phyloP scores from a whole-genome alignment of 2,329 filamentous ascomycete genomes.

The Fusarium sp. region DNA sequence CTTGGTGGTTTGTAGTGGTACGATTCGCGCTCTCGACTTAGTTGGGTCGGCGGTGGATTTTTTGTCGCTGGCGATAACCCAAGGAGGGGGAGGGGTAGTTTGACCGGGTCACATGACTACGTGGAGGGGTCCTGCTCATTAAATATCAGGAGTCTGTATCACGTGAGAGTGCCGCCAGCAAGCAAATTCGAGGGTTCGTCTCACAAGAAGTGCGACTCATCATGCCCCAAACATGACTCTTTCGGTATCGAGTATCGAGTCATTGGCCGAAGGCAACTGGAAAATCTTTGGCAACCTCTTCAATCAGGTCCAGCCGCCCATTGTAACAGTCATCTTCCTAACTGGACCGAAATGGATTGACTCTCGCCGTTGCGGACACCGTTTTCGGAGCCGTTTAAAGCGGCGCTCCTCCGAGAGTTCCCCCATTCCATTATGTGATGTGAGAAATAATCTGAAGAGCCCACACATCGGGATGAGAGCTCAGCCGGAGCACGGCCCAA shows the following conservation, averaged over 20 bases:
- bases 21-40: constrained; percentile 23
- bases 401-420: constrained; percentile 6
- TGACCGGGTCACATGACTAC: constrained; percentile 37
- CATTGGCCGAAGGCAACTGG: not conserved
- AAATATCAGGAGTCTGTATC: not conserved
- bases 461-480: not conserved
- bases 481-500: not conserved
- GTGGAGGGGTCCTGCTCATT: constrained; percentile 23
- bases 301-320: not conserved
- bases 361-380: constrained; percentile 7
- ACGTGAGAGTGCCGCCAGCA: not conserved
- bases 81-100: constrained; percentile 45
- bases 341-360: not conserved
- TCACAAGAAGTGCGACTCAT: not conserved
- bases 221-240: not conserved
- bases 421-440: constrained; percentile 7
- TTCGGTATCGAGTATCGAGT: not conserved
- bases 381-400: constrained; percentile 6
- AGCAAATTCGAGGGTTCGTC: not conserved
- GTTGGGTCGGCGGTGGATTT: constrained; percentile 37
- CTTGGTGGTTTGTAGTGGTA: constrained; percentile 39
- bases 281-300: not conserved
- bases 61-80: constrained; percentile 38
- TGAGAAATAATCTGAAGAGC: constrained; percentile 11
- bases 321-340: not conserved